phyloP scores from a whole-genome alignment of 129 eudicot species.

The Arctium minus region DNA sequence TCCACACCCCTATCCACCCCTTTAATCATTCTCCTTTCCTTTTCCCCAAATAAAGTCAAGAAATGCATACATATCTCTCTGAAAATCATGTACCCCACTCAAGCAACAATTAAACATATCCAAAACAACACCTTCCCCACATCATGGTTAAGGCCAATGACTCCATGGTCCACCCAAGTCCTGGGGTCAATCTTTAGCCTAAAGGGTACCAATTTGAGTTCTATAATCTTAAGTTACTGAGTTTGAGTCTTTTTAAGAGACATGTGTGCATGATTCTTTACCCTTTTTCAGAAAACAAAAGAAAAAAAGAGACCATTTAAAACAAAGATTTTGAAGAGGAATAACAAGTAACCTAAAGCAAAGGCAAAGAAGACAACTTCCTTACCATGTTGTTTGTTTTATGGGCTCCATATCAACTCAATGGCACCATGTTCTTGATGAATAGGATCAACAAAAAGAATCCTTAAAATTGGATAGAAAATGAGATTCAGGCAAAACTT shows the following conservation, averaged over 20 bases:
- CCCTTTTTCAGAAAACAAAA: not conserved
- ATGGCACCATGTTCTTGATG: not conserved
- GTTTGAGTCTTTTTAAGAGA: not conserved
- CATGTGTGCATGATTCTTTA: not conserved
- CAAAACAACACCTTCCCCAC: slow-evolving; percentile 27
- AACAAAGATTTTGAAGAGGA: not conserved
- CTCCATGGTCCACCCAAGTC: slow-evolving; percentile 20
- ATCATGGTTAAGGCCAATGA: slow-evolving; percentile 20
- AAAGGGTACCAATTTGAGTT: not conserved
- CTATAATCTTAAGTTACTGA: not conserved
- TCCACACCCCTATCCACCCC: slow-evolving; percentile 26
- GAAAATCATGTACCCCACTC: slow-evolving; percentile 32
- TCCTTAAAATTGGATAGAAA: not conserved
- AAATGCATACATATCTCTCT: slow-evolving; percentile 16
- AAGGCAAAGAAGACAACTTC: not conserved
- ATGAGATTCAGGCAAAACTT: not conserved
- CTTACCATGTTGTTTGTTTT: not conserved
- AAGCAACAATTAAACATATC: slow-evolving; percentile 27
- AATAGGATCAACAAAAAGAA: not conserved
- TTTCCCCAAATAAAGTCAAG: slow-evolving; percentile 21
- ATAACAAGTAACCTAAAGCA: not conserved
- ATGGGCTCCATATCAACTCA: not conserved
- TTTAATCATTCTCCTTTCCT: slow-evolving; percentile 26
- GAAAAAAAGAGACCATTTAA: not conserved
- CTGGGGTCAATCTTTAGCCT: not conserved